Base-by-base conservation (phyloP, 2,329 filamentous ascomycete species). In the Claviceps cyperi region DNA sequence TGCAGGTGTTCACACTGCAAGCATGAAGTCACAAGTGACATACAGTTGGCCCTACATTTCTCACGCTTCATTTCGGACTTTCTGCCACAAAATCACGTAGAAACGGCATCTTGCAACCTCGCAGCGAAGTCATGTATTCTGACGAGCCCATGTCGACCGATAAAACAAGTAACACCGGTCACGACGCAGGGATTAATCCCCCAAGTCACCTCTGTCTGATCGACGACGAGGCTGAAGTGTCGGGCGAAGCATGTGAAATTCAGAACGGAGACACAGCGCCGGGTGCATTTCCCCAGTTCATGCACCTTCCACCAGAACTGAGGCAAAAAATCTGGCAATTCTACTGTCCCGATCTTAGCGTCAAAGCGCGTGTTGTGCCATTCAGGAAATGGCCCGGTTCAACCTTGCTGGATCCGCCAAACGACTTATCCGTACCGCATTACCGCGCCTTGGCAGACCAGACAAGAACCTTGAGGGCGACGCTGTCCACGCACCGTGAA, bases 401-500 rank as follows among this genome's bases (percentile, higher is more conserved):
- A 32, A 32, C 47, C n/a, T 43, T 11, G 3, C 32, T 43, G 40
- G 11, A 35, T 13, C 13, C 47, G 49, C 13, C 58, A 52, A 52
- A 52, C 54, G 1, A 43, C 32, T 5, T 28, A 19, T 51, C 46
- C 11, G 55, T 60, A 2, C 54, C 46, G 11, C 58, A 64, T 4
- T 56, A 58, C 5, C 14, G 53, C 1, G 53, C 49, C 3, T 58
- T 68, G 0, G 51, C 54, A 0, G 54, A 60, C 4, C 60, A 62
- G n/a, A 69, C 64, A 0, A 51, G 49, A 21, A 46, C 55, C 2
- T 48, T 62, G 1, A 62, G 66, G 7, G 51, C 53, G 3, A 53
- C 70, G 13, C 54, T 68, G 36, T 60, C 66, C 1, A 59, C 65
- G 8, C 59, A 67, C 39, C 55, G 58, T 7, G 66, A 69, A 53